phyloP scores from a whole-genome alignment of 2,329 filamentous ascomycete species.

The Chaetothyriales sp. region DNA sequence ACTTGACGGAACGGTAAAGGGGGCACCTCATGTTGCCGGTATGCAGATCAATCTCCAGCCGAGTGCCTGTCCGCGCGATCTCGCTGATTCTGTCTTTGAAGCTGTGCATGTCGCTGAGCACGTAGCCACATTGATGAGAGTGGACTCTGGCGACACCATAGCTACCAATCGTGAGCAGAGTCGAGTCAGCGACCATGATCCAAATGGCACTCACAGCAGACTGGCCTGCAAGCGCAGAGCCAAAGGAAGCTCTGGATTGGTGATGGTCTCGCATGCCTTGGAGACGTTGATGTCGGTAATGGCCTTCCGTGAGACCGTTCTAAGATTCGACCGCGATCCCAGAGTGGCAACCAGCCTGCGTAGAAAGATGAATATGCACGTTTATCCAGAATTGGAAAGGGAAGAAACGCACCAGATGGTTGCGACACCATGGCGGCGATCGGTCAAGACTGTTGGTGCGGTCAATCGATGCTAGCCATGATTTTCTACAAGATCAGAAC shows the following conservation, averaged over 20 bases:
- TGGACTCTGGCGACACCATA: slow-evolving; percentile 78
- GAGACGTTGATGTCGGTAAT: slow-evolving; percentile 79
- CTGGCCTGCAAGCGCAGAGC: slow-evolving; percentile 81
- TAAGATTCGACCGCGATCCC: slow-evolving; percentile 55
- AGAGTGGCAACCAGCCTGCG: slow-evolving; percentile 81
- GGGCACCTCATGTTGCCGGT: slow-evolving; percentile 59
- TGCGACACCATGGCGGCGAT: slow-evolving; percentile 76
- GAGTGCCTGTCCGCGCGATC: slow-evolving; percentile 46
- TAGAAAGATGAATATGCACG: slow-evolving; percentile 14
- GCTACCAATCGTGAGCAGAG: slow-evolving; percentile 24
- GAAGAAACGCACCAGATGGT: slow-evolving; percentile 65
- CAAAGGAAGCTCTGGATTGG: slow-evolving; percentile 71
- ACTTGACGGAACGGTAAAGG: not conserved
- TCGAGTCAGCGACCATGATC: not conserved
- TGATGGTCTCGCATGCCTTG: slow-evolving; percentile 80
- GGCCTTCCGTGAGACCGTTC: slow-evolving; percentile 67
- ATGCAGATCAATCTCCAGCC: slow-evolving; percentile 52
- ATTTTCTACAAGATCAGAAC: slow-evolving; percentile 21
- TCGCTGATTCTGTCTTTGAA: slow-evolving; percentile 60
- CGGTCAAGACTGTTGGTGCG: slow-evolving; percentile 53
- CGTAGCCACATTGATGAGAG: slow-evolving; percentile 72
- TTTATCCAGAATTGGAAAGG: not conserved
- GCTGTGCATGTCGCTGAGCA: slow-evolving; percentile 65
- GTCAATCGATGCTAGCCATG: slow-evolving; percentile 15
- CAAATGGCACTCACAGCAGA: slow-evolving; percentile 46